A percentile compares a stretch with the other conserved stretches of the same genome.
Evolutionary conservation across 257 asterid species (phyloP).

Genomic region (Solanum tarapatanum): DNA sequence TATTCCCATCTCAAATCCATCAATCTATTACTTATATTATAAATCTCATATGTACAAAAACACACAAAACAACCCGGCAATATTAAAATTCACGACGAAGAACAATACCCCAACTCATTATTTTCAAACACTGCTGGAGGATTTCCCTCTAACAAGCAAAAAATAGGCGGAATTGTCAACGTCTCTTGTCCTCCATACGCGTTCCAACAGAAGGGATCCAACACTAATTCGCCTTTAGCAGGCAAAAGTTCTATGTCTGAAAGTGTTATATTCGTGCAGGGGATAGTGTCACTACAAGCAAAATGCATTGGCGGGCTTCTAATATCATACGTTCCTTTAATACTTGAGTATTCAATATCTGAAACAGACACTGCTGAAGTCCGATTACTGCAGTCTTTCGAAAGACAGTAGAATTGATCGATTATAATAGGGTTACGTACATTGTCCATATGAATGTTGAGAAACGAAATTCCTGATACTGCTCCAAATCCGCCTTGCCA

Average conservation of each 20-base stretch:
- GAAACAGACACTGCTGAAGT: conserved; percentile 43
- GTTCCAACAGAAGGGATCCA: conserved; percentile 59
- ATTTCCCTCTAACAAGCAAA: conserved; percentile 36
- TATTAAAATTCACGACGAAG: not conserved
- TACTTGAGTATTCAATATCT: conserved; percentile 20
- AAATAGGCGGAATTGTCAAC: conserved; percentile 34
- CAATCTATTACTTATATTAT: not conserved
- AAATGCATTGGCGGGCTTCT: conserved; percentile 51
- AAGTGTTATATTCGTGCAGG: conserved; percentile 50
- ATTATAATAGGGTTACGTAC: conserved; percentile 57
- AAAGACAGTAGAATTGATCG: conserved; percentile 48
- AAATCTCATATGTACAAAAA: not conserved
- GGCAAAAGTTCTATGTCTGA: conserved; percentile 56
- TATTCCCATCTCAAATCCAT: not conserved
- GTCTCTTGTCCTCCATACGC: conserved; percentile 32
- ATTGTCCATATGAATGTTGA: conserved; percentile 45
- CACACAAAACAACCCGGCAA: not conserved
- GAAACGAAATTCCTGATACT: conserved; percentile 30
- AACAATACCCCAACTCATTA: conserved; percentile 18
- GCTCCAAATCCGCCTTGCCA: conserved; percentile 69
- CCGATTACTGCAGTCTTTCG: conserved; percentile 22
- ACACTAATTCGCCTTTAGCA: conserved; percentile 27
- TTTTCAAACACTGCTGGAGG: conserved; percentile 21
- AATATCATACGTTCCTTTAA: conserved; percentile 51
- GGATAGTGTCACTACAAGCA: conserved; percentile 47